Conservation (phyloP, 495 filamentous ascomycete genomes). For the Aspergillus sparsus region DNA sequence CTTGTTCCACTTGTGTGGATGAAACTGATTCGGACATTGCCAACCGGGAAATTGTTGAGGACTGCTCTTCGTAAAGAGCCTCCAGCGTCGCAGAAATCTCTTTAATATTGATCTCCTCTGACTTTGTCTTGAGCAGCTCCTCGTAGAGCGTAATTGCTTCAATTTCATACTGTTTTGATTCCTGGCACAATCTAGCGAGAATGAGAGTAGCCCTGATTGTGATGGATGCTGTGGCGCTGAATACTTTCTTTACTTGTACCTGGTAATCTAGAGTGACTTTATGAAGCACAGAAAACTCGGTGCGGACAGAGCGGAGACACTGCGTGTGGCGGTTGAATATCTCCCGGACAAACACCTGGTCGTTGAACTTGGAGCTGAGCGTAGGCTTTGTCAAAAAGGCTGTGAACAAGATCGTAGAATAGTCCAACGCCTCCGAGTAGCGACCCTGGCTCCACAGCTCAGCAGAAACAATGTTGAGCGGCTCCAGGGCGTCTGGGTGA, state of each 20-base stretch:
- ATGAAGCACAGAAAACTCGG: constrained; percentile 36
- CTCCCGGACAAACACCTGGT: constrained; percentile 33
- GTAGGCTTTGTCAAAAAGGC: constrained; percentile 37
- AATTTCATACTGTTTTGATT: constrained; percentile 40
- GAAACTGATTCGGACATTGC: constrained; percentile 32
- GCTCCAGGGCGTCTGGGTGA: constrained; percentile 40
- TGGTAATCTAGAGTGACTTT: constrained; percentile 39
- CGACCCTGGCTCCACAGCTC: constrained; percentile 44
- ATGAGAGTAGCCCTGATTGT: constrained; percentile 41
- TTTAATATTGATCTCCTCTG: constrained; percentile 28
- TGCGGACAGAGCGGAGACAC: constrained; percentile 36
- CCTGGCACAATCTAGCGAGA: constrained; percentile 41
- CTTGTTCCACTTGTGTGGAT: constrained; percentile 31
- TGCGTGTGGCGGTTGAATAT: constrained; percentile 40
- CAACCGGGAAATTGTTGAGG: constrained; percentile 23
- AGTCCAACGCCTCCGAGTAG: constrained; percentile 38
- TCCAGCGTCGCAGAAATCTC: constrained; percentile 41
- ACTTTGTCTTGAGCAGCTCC: constrained; percentile 37
- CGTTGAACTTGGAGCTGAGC: constrained; percentile 36
- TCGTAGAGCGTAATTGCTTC: constrained; percentile 41
- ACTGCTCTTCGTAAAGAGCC: constrained; percentile 43
- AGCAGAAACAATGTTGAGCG: constrained; percentile 37
- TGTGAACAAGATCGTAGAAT: constrained; percentile 39
- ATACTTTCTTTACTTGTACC: constrained; percentile 34
- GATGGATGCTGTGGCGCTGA: constrained; percentile 38